Evolutionary conservation across 2,329 filamentous ascomycete species (phyloP), one percentile per base, ranked within the genome.

Genomic region (Fusarium nematophilum): DNA sequence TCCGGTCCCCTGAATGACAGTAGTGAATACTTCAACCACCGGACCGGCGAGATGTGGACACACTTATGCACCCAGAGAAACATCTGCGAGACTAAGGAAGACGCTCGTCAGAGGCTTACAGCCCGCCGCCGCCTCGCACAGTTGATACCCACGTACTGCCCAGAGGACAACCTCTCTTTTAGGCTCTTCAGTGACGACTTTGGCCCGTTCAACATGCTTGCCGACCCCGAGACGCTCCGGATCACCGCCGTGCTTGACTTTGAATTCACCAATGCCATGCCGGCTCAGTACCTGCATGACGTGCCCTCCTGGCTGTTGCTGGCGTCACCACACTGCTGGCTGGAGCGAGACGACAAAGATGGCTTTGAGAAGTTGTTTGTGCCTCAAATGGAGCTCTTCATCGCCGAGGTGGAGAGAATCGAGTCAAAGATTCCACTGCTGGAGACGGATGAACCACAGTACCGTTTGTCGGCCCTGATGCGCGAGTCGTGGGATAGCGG

Each of bases 101-200:
- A 21, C 21, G 21, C 21, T 21, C 21, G 21, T 21, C 21, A n/a
- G n/a, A n/a, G n/a, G n/a, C n/a, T n/a, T n/a, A n/a, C n/a, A n/a
- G 21, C 21, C 21, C 21, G 21, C 21, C 21, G 21, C 21, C 6
- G 21, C 21, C 6, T 21, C 21, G 21, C 4, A 4, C 4, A 6
- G 21, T 6, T 21, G 21, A 6, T 21, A n/a, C 21, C 21, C 21
- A 21, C 21, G 21, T 6, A 21, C 21, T 4, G 21, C 21, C 4
- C 21, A 4, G 21, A 4, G 21, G 21, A 21, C 31, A 8, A 14
- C 21, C 21, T 4, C 4, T 6, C 21, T 6, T 79, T 76, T 62
- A 67, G 66, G 48, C 65, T 70, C 37, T 79, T 75, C 64, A 78
- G 74, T 51, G 73, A 77, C 43, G 75, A 79, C 38, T 80, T n/a